These are phyloP conservation scores for Ophiosphaerella herpotricha DNA, from an alignment of 2,329 filamentous ascomycete genomes.

Conservation along the genomic window DNA sequence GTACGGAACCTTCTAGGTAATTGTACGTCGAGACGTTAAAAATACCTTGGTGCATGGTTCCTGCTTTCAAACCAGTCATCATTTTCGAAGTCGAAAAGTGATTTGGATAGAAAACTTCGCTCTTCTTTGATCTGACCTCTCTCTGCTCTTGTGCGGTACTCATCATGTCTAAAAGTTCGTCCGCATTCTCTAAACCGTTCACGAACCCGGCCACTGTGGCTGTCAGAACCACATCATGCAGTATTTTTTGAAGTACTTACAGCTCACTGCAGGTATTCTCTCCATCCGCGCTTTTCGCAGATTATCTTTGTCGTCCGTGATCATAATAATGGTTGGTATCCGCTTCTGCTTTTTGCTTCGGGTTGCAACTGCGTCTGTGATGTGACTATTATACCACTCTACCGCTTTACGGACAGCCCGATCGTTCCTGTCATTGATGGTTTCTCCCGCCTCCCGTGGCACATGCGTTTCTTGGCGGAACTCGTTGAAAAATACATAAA, in stretches of 20 bases:
- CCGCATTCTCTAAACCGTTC: constrained; percentile 78
- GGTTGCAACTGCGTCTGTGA: constrained; percentile 65
- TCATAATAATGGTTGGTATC: constrained; percentile 83
- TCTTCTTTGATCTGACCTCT: constrained; percentile 66
- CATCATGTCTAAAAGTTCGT: constrained; percentile 90
- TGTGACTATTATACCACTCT: constrained; percentile 86
- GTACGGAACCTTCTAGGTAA: constrained; percentile 91
- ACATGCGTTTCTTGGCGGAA: constrained; percentile 93
- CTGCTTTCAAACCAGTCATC: constrained; percentile 89
- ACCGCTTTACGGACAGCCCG: constrained; percentile 84
- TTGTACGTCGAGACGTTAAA: constrained; percentile 99
- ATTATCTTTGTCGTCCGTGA: constrained; percentile 91
- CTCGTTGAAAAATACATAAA: constrained; percentile 99
- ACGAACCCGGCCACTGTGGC: constrained; percentile 69
- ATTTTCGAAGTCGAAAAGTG: constrained; percentile 88
- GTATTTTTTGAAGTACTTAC: constrained; percentile 22
- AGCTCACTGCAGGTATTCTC: constrained; percentile 68
- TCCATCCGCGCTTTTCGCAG: constrained; percentile 79
- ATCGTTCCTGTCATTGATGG: constrained; percentile 96
- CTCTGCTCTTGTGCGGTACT: constrained; percentile 74
- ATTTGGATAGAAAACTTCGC: constrained; percentile 82
- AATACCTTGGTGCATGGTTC: constrained; percentile 87
- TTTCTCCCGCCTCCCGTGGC: constrained; percentile 73
- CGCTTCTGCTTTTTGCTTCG: constrained; percentile 54
- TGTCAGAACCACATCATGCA: constrained; percentile 12